phyloP scores from a whole-genome alignment of 768 basidiomycete species.

The Botryobasidium botryosum region DNA sequence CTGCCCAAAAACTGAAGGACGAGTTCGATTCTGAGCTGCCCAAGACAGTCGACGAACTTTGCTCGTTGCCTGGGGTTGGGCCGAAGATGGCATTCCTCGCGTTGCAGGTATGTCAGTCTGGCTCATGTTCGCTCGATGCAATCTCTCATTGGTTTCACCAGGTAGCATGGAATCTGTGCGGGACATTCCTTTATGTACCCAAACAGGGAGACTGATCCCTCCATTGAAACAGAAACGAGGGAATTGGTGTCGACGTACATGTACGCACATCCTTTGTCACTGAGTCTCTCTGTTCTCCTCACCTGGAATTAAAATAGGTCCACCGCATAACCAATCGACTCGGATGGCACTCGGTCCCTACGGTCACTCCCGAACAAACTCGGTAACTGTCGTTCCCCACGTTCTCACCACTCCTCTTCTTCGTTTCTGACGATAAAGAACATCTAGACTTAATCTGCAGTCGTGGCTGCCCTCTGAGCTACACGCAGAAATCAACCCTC shows the following conservation, averaged over 20 bases:
- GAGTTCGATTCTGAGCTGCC: constrained; percentile 75
- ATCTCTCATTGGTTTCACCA: constrained; percentile 28
- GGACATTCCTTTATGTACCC: constrained; percentile 8
- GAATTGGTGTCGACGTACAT: constrained; percentile 93
- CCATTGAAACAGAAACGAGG: constrained; percentile 64
- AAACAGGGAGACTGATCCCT: constrained; percentile 26
- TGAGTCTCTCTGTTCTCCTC: too few species aligned
- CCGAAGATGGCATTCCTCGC: constrained; percentile 92
- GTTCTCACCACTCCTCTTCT: background rate
- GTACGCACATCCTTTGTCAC: too few species aligned
- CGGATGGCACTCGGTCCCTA: constrained; percentile 78
- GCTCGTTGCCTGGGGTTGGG: constrained; percentile 78
- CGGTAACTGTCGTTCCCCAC: constrained; percentile 28
- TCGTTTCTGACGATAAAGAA: background rate
- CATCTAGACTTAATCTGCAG: constrained; percentile 47
- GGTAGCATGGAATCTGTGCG: constrained; percentile 52
- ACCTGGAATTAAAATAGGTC: too few species aligned
- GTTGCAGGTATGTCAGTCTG: constrained; percentile 33
- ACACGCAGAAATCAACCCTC: constrained; percentile 57
- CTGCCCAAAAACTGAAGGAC: constrained; percentile 50
- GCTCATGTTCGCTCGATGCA: background rate
- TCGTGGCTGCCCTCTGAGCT: constrained; percentile 69
- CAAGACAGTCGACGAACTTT: constrained; percentile 72
- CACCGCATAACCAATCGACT: constrained; percentile 88
- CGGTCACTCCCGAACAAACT: constrained; percentile 78